Evolutionary conservation across 73 alveolate species (phyloP).

Genomic region (Tetrahymena elliotti): DNA sequence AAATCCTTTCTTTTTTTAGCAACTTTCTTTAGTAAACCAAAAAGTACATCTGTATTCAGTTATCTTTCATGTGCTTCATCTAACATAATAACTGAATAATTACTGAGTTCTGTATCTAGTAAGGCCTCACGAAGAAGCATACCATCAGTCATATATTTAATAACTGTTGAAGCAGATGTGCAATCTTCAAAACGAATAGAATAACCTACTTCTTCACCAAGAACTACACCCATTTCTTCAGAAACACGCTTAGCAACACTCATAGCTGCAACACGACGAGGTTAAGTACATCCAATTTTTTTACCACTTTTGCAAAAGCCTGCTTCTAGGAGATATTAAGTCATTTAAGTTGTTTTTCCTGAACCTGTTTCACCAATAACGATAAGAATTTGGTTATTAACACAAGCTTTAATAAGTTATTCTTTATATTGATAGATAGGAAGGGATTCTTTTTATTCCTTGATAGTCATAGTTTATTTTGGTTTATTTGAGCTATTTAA

Average conservation of each 20-base stretch:
- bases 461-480: slow-evolving; percentile 53
- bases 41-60: slow-evolving; percentile 97
- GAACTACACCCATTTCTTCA: slow-evolving; percentile 87
- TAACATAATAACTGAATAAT: slow-evolving; percentile 93
- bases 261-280: slow-evolving; percentile 99
- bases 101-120: slow-evolving; percentile 74
- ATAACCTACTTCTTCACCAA: slow-evolving; percentile 98
- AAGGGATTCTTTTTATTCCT: slow-evolving; percentile 90
- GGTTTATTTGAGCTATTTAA: slow-evolving; percentile 31
- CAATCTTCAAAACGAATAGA: slow-evolving; percentile 98
- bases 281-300: slow-evolving; percentile 99
- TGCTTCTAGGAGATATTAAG: slow-evolving; percentile 98
- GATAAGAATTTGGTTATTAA: slow-evolving; percentile 75
- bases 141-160: slow-evolving; percentile 99
- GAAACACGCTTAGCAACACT: slow-evolving; percentile 97
- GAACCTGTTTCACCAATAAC: slow-evolving; percentile 99
- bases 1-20: slow-evolving; percentile 78
- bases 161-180: slow-evolving; percentile 91
- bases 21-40: slow-evolving; percentile 90
- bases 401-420: slow-evolving; percentile 77
- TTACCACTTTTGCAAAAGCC: slow-evolving; percentile 78
- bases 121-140: slow-evolving; percentile 98
- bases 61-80: slow-evolving; percentile 99
- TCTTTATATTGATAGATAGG: slow-evolving; percentile 93
- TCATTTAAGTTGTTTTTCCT: slow-evolving; percentile 98